Conservation (phyloP, 768 basidiomycete genomes). For the Hypsizygus marmoreus region DNA sequence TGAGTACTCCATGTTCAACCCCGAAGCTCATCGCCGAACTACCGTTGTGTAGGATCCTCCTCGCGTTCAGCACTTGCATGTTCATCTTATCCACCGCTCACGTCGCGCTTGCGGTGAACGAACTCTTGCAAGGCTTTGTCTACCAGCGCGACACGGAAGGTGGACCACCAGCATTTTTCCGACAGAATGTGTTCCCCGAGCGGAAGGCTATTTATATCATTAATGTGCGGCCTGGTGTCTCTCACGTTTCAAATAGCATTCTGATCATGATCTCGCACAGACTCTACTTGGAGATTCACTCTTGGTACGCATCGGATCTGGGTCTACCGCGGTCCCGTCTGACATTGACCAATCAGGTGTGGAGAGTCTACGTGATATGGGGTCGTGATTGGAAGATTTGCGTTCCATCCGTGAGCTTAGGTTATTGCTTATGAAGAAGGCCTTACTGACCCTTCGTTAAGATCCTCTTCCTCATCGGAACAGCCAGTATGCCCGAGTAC, state of each 20-base stretch:
- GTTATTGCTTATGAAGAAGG: not conserved
- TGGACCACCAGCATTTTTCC: constrained; percentile 21
- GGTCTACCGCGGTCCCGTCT: not conserved
- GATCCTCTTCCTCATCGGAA: constrained; percentile 24
- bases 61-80: constrained; percentile 23
- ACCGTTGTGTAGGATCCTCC: constrained; percentile 16
- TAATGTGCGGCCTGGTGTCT: constrained; percentile 19
- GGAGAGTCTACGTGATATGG: constrained; percentile 30
- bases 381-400: constrained; percentile 23
- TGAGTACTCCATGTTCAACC: not conserved
- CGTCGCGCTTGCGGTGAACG: constrained; percentile 23
- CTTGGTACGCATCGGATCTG: constrained; percentile 12
- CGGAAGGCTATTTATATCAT: constrained; percentile 30
- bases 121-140: constrained; percentile 28
- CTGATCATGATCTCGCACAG: constrained; percentile 8
- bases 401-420: constrained; percentile 20
- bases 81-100: constrained; percentile 28
- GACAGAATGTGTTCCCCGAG: constrained; percentile 26
- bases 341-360: constrained; percentile 16
- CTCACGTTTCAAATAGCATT: not conserved
- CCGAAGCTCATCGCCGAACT: not conserved
- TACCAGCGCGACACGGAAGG: constrained; percentile 16
- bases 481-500: constrained; percentile 13
- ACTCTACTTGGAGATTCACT: constrained; percentile 27
- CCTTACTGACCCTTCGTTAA: constrained; percentile 2